Evolutionary conservation across 352 stramenopile genomes (phyloP).

Genomic region (Phytopythium kandeliae): DNA sequence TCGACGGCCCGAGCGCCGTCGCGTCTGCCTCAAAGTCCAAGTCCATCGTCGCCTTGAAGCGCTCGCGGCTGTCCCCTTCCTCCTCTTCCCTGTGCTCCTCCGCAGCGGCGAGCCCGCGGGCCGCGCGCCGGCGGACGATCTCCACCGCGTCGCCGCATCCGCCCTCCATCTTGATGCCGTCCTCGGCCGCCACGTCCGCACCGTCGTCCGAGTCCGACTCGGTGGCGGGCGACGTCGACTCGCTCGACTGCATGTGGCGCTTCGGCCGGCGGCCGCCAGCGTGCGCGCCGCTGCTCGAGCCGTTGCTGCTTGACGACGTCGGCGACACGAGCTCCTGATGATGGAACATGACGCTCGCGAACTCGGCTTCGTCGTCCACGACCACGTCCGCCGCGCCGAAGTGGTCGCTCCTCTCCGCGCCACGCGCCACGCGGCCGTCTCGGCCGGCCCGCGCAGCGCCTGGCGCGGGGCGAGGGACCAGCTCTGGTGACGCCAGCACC

Average conservation of each 20-base stretch:
- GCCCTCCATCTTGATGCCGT: not conserved
- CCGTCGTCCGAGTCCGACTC: constrained; percentile 25
- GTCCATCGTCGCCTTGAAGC: constrained; percentile 48
- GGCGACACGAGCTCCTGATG: constrained; percentile 34
- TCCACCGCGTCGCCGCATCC: constrained; percentile 27
- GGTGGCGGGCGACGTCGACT: constrained; percentile 19
- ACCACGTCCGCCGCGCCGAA: constrained; percentile 3
- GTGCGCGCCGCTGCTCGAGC: constrained; percentile 26
- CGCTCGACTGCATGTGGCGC: constrained; percentile 2
- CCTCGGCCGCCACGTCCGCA: constrained; percentile 9
- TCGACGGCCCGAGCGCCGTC: constrained; percentile 13
- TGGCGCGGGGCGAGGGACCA: constrained; percentile 5
- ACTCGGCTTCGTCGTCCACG: constrained; percentile 20
- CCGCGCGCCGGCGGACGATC: constrained; percentile 26
- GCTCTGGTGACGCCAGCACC: constrained; percentile 8
- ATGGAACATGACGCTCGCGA: constrained; percentile 21
- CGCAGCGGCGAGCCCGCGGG: too few species aligned
- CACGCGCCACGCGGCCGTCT: too few species aligned
- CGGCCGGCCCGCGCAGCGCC: too few species aligned
- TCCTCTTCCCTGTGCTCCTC: constrained; percentile 7
- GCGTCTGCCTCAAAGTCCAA: constrained; percentile 66
- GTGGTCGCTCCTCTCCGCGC: constrained; percentile 1
- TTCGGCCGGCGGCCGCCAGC: constrained; percentile 5
- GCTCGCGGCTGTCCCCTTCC: constrained; percentile 26
- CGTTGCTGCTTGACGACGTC: constrained; percentile 57